Evolutionary conservation across 2,329 filamentous ascomycete species (phyloP).

Genomic region (Cryphonectria carpinicola): DNA sequence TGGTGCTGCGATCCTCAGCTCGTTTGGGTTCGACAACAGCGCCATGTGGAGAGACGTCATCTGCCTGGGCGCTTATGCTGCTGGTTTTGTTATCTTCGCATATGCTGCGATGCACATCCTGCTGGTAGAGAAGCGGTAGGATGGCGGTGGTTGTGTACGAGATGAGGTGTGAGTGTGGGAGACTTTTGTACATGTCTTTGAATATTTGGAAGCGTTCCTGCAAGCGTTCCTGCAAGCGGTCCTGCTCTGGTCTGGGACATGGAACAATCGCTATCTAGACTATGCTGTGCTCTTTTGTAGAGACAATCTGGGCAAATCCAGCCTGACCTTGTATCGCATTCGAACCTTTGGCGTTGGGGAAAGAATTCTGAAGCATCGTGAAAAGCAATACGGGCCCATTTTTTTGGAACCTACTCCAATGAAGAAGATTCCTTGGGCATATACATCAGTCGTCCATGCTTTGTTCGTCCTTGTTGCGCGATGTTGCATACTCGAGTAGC

Average conservation of each 20-base stretch:
- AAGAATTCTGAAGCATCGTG: conserved; percentile 28
- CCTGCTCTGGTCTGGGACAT: neutral
- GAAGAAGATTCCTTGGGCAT: neutral
- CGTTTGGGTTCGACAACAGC: conserved; percentile 89
- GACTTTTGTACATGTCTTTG: conserved; percentile 15
- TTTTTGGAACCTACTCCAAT: conserved; percentile 27
- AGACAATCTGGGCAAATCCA: conserved; percentile 7
- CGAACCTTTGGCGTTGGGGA: conserved; percentile 31
- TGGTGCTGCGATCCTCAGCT: conserved; percentile 89
- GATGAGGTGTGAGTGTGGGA: neutral
- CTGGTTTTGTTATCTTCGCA: conserved; percentile 81
- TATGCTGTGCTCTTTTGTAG: conserved; percentile 7
- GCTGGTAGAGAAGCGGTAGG: conserved; percentile 82
- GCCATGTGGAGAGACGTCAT: conserved; percentile 85
- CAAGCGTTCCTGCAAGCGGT: conserved; percentile 13
- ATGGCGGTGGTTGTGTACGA: neutral
- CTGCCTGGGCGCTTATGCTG: conserved; percentile 81
- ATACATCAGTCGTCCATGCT: conserved; percentile 10
- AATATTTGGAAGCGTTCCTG: conserved; percentile 10
- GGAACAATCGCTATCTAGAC: conserved; percentile 23
- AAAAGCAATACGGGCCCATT: conserved; percentile 29
- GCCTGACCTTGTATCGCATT: conserved; percentile 25
- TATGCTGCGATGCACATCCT: conserved; percentile 93
- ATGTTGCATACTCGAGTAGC: neutral
- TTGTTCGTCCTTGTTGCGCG: neutral